Evolutionary conservation across 805 yeast genomes (phyloP), one percentile per base, ranked within the genome.

Genomic region (Saccharomycopsis schoenii): DNA sequence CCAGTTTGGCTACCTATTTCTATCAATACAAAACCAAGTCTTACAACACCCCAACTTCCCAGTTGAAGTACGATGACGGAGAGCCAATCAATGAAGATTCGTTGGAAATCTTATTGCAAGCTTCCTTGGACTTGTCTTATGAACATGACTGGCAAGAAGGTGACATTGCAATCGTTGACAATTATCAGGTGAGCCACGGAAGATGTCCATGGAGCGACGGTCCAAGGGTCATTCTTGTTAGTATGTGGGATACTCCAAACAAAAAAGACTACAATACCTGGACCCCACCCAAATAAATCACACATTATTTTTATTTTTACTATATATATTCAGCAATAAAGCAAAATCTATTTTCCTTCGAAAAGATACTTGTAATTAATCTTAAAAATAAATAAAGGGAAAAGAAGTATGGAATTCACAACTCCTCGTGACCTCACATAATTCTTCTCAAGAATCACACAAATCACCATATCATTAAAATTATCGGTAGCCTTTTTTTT

Each of bases 111-210:
- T 57, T 64, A 2, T 58, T 67, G 12, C 58, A 70, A 42, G 59
- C 58, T 2, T 67, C 70, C 9, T 52, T 57, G 8, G 63, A 69
- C 4, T 19, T 70, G 2, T 66, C 69, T n/a, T 74, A 68, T 50
- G 57, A 60, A 9, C 75, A 73, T 58, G 25, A 60, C 9, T 74
- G 75, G 75, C 61, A 67, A 52, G 67, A 66, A 56, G 75, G 76
- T 8, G 77, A 73, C 62, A 64, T 74, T 52, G 73, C 67, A 0
- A 64, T 74, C 9, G 67, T 74, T n/a, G 73, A 74, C 61, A 74
- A 74, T 60, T 69, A 70, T 58, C 73, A 70, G 60, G 74, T 69
- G 2, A 68, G 72, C 57, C 76, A 74, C 63, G 77, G 76, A 0
- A 65, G 76, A 58, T 43, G 58, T 3, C 74, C 75, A 1, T 70